phyloP scores from a whole-genome alignment of 371 early-diverging fungal species.

The Haplosporangium sp. region DNA sequence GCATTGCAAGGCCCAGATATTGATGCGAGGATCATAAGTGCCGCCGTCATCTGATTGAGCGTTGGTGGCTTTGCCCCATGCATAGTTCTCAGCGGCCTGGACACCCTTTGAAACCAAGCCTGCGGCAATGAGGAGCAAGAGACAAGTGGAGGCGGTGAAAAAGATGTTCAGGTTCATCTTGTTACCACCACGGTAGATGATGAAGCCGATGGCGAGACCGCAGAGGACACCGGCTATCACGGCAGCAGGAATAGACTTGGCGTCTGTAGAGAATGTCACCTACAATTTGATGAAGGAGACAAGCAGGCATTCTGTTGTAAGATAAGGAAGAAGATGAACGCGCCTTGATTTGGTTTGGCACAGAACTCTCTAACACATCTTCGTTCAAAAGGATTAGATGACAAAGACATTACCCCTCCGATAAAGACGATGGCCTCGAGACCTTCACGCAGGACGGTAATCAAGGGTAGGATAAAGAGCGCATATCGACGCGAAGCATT shows the following conservation, averaged over 20 bases:
- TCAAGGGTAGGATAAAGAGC: constrained; percentile 79
- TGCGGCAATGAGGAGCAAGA: constrained; percentile 82
- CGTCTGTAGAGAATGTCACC: constrained; percentile 70
- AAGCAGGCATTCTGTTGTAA: too few species aligned
- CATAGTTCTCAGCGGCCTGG: constrained; percentile 37
- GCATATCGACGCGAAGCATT: constrained; percentile 56
- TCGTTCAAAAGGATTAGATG: neutral
- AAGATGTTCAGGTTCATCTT: constrained; percentile 76
- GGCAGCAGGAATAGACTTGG: constrained; percentile 82
- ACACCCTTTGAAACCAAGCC: constrained; percentile 73
- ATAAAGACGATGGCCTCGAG: constrained; percentile 86
- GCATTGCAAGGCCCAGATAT: constrained; percentile 55
- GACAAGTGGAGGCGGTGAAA: constrained; percentile 75
- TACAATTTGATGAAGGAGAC: constrained; percentile 51
- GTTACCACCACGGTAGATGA: constrained; percentile 78
- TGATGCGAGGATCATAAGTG: constrained; percentile 58
- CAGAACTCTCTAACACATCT: neutral
- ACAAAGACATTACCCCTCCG: constrained; percentile 72
- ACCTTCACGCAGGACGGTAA: constrained; percentile 86
- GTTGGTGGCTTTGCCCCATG: constrained; percentile 55
- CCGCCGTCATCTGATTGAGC: constrained; percentile 58
- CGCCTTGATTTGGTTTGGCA: neutral
- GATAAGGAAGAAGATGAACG: neutral
- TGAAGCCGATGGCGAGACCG: constrained; percentile 73
- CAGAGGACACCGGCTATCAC: constrained; percentile 74